phyloP scores from a whole-genome alignment of 257 asterid genomes.

The Capsicum pubescens region DNA sequence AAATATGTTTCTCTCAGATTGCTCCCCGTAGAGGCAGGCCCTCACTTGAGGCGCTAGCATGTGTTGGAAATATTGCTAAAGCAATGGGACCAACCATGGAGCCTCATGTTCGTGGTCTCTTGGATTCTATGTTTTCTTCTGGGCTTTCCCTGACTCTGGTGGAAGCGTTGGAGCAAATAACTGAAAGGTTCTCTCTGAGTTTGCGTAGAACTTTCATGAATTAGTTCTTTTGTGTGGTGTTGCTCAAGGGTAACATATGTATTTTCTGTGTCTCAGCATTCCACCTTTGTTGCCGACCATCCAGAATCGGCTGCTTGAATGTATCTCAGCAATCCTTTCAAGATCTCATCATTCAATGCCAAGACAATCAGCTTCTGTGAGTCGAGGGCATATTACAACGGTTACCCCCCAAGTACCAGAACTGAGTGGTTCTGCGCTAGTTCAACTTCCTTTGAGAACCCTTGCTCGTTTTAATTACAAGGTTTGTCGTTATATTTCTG shows the following conservation, averaged over 20 bases:
- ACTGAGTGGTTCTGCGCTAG: constrained; percentile 82
- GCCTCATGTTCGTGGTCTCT: constrained; percentile 82
- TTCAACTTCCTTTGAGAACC: constrained; percentile 92
- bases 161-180: constrained; percentile 86
- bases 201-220: constrained; percentile 26
- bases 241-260: constrained; percentile 36
- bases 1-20: constrained; percentile 55
- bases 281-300: constrained; percentile 88
- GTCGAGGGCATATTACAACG: constrained; percentile 64
- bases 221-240: constrained; percentile 28
- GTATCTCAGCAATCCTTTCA: constrained; percentile 86
- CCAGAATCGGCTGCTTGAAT: constrained; percentile 86
- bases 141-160: constrained; percentile 83
- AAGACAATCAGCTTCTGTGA: constrained; percentile 58
- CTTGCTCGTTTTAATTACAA: constrained; percentile 87
- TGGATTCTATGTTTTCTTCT: constrained; percentile 95
- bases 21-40: constrained; percentile 99
- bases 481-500: constrained; percentile 50
- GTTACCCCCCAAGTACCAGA: constrained; percentile 77
- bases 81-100: constrained; percentile 96
- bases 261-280: constrained; percentile 61
- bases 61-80: constrained; percentile 98
- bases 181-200: constrained; percentile 59
- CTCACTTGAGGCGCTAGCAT: constrained; percentile 93
- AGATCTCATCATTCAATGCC: constrained; percentile 74